These are phyloP conservation scores for Desmodesmus armatus DNA, from an alignment of 139 green algal species.

Conservation along the genomic window DNA sequence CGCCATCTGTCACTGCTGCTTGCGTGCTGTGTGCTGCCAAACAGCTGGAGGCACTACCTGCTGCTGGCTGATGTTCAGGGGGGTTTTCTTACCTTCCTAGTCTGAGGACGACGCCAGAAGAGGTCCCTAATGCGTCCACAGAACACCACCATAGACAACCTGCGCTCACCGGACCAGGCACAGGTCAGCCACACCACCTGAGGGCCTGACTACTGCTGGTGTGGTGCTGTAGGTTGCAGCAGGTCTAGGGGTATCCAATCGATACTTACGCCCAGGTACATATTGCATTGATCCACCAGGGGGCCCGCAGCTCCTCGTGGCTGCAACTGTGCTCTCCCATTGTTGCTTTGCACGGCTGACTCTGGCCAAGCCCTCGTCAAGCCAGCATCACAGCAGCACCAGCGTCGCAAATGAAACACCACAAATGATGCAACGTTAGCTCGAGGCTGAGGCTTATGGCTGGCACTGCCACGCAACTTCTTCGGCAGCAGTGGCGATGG, in stretches of 20 bases:
- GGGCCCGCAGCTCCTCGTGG: slow-evolving; percentile 9
- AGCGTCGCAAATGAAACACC: too few species aligned
- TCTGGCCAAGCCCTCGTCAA: too few species aligned
- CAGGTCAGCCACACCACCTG: neutral
- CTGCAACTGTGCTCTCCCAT: neutral
- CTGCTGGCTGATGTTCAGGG: neutral
- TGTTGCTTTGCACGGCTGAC: neutral
- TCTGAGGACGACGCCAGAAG: slow-evolving; percentile 57
- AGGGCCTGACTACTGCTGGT: neutral
- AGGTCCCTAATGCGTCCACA: slow-evolving; percentile 77
- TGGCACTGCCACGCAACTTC: too few species aligned
- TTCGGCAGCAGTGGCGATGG: too few species aligned
- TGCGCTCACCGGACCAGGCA: neutral
- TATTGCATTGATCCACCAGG: slow-evolving; percentile 40
- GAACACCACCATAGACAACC: slow-evolving; percentile 44
- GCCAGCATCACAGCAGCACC: too few species aligned
- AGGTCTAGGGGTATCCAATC: too few species aligned
- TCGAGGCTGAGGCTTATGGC: too few species aligned
- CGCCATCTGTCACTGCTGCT: neutral
- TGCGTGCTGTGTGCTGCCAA: neutral
- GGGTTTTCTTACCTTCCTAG: slow-evolving; percentile 35
- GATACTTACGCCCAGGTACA: slow-evolving; percentile 47
- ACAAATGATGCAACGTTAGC: too few species aligned
- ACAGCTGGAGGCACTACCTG: neutral
- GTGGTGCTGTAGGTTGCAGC: too few species aligned